These are phyloP conservation scores for Mortierella hygrophila DNA, from an alignment of 192 early-diverging fungal genomes.

Conservation along the genomic window DNA sequence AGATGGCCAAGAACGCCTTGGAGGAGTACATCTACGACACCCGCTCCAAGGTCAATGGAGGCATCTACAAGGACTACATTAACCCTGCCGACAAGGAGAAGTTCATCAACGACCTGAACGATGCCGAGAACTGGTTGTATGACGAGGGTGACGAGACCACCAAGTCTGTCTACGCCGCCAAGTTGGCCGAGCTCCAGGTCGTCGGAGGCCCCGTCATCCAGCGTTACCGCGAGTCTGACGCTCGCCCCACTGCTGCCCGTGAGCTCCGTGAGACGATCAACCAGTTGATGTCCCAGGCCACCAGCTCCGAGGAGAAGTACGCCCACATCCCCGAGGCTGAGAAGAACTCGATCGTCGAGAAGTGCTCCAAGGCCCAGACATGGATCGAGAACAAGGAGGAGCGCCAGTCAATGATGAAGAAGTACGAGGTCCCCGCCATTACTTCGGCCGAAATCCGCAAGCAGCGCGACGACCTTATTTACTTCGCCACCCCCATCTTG, in stretches of 20 bases:
- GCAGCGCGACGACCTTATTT: slow-evolving; percentile 77
- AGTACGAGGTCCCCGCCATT: slow-evolving; percentile 82
- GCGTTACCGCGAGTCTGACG: slow-evolving; percentile 86
- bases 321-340: slow-evolving; percentile 90
- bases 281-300: slow-evolving; percentile 77
- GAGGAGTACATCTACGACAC: slow-evolving; percentile 99
- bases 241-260: slow-evolving; percentile 88
- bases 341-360: slow-evolving; percentile 85
- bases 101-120: slow-evolving; percentile 79
- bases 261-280: slow-evolving; percentile 85
- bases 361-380: slow-evolving; percentile 78
- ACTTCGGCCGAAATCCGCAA: slow-evolving; percentile 78
- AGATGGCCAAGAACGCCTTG: slow-evolving; percentile 93
- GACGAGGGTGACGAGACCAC: slow-evolving; percentile 95
- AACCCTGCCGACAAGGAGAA: slow-evolving; percentile 76
- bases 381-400: slow-evolving; percentile 91
- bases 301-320: slow-evolving; percentile 87
- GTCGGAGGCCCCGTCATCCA: slow-evolving; percentile 85
- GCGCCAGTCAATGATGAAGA: slow-evolving; percentile 80
- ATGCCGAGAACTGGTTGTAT: slow-evolving; percentile 97
- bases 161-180: slow-evolving; percentile 91
- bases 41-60: slow-evolving; percentile 84
- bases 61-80: slow-evolving; percentile 78
- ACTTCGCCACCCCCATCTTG: slow-evolving; percentile 85
- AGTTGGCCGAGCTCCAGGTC: slow-evolving; percentile 84